These are phyloP conservation scores for Didymella sp. DNA, from an alignment of 2,329 filamentous ascomycete genomes.

Conservation along the genomic window DNA sequence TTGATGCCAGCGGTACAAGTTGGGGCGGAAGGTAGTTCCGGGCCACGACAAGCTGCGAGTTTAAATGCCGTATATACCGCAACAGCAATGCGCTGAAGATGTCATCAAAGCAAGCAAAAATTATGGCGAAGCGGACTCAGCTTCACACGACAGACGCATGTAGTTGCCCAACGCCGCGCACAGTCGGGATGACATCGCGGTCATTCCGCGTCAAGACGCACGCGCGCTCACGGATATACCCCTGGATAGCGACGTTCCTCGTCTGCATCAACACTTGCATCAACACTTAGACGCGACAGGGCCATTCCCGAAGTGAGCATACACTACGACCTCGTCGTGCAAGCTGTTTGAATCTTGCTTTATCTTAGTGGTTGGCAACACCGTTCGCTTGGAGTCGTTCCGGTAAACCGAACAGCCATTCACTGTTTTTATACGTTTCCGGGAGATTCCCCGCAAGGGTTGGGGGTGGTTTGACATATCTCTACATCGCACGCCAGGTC, in stretches of 20 bases:
- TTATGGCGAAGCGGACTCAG: neutral
- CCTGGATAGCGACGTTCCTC: too few relatives aligned
- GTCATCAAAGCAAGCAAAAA: neutral
- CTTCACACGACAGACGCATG: neutral
- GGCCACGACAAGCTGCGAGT: conserved; percentile 1
- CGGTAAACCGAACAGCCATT: neutral
- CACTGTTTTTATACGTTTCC: neutral
- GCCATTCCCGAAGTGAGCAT: too few relatives aligned
- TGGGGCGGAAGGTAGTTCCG: conserved; percentile 38
- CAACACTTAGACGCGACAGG: too few relatives aligned
- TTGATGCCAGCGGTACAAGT: conserved; percentile 43
- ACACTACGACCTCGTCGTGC: neutral
- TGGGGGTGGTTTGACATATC: neutral
- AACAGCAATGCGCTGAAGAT: neutral
- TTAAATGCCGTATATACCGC: neutral
- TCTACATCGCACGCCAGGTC: neutral
- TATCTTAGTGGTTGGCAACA: neutral
- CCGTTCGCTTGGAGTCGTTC: neutral
- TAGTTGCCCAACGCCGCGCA: neutral
- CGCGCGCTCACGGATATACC: neutral
- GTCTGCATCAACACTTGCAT: too few relatives aligned
- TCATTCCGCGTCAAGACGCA: neutral
- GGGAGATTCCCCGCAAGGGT: neutral
- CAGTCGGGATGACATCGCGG: neutral
- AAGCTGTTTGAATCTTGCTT: neutral